Base-by-base conservation (phyloP, 176 grass and related monocot species). In the Triticum dicoccoides region DNA sequence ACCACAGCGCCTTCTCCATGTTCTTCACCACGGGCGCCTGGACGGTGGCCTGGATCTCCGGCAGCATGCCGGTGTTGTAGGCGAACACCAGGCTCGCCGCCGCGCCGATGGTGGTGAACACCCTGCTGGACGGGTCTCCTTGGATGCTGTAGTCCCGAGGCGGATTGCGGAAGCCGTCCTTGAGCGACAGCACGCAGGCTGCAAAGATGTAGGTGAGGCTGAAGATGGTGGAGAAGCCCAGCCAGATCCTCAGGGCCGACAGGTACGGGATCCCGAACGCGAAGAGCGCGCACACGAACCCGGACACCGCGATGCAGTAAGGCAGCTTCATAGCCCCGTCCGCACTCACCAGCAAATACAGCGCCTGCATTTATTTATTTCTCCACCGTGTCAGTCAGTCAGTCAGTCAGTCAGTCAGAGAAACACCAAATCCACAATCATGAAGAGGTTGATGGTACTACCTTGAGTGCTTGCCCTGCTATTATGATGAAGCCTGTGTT, bases 61-160 rank as follows among this genome's bases (percentile, higher is more conserved):
- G 93, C 15, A 92, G 68, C 93, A 95, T 95, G 37, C 93, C 93
- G 4, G 93, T 95, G 82, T 92, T 95, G 74, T 95, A 95, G 23
- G 93, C 85, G 77, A 95, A 95, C 70, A 95, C 88, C 44, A 92
- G 90, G 83, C 74, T 95, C 3, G 93, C 90, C 24, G 58, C 66
- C 32, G 90, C 79, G 69, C 93, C 93, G 58, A 92, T 95, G 4
- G 82, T 90, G 64, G 49, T 88, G 65, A 90, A 95, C 49, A 86
- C 77, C 68, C 79, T 95, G 54, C 32, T 72, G 2, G 52, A 41
- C 47, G 78, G 74, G 21, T 85, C 68, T 35, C 82, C 90, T 4
- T 78, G 90, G 77, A 95, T 95, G 76, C 24, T 88, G 70, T 95
- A 95, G 78, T 95, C 93, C 68, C 90, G 77, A 15, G 82, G 32